phyloP scores from a whole-genome alignment of 306 rosid species.

The Clitoria ternatea region DNA sequence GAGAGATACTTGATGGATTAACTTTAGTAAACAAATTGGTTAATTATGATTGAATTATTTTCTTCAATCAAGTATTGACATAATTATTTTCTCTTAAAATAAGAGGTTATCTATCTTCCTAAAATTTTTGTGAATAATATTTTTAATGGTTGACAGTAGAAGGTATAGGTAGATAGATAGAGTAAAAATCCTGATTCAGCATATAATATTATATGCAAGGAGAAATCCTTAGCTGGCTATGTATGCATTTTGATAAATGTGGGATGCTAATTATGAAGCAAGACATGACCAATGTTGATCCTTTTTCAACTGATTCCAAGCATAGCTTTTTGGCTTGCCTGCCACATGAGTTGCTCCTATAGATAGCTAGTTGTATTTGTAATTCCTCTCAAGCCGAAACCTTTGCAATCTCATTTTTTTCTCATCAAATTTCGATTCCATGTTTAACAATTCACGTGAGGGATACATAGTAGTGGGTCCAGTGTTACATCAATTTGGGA shows the following conservation, averaged over 20 bases:
- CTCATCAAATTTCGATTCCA: neutral
- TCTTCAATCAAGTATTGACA: neutral
- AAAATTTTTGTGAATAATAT: no score
- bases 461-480: slow-evolving; percentile 9
- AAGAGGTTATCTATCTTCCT: no score
- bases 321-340: slow-evolving; percentile 28
- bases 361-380: neutral
- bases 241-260: neutral
- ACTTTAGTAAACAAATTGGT: neutral
- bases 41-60: neutral
- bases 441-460: slow-evolving; percentile 22
- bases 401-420: slow-evolving; percentile 5
- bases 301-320: slow-evolving; percentile 20
- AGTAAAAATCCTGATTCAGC: neutral
- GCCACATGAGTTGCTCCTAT: slow-evolving; percentile 36
- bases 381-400: slow-evolving; percentile 6
- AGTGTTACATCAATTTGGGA: slow-evolving; percentile 14
- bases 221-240: neutral
- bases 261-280: neutral
- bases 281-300: neutral
- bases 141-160: neutral
- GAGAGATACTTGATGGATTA: neutral
- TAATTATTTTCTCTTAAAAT: no score
- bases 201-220: neutral
- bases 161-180: neutral